Evolutionary conservation across 805 yeast species (phyloP), one percentile per base, ranked within the genome.

Genomic region (Starmerella tilneyi): DNA sequence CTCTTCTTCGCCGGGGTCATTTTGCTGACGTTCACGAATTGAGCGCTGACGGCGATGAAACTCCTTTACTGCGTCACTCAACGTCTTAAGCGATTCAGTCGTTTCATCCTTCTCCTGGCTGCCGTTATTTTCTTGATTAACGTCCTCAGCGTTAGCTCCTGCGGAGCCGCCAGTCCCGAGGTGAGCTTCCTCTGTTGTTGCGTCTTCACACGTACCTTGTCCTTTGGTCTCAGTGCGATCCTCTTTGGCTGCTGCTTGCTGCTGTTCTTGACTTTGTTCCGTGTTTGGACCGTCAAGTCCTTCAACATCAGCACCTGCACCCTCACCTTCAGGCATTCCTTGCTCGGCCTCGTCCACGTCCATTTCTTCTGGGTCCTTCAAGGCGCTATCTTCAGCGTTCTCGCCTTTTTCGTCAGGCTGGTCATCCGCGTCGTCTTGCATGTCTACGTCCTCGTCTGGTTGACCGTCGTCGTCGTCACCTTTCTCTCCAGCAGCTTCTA

Each of bases 61-160:
- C 59, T 88, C 95, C 56, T 89, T 84, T 65, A 88, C 61, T 1
- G 94, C 76, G 63, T 88, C 96, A 43, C 98, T 97, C 12, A 92
- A 71, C 59, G 86, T 86, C 60, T 83, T 83, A 63, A 89, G 68
- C 0, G 94, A 77, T 56, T 85, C 66, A 20, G 61, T 60, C 28
- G 63, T 63, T n/a, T 55, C 59, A n/a, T 26, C 33, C 1, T 15
- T 5, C 16, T 22, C 12, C 3, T 21, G 17, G 9, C 20, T 3
- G 2, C 15, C 83, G 48, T 79, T 84, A 60, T 82, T 88, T 32
- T 81, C 81, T 84, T 46, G 78, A 79, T 35, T 32, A 9, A 38
- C 29, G 28, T 33, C 31, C 55, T 81, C 86, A 42, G 81, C 79
- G 1, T 73, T 74, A 11, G 69, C 76, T 1, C 64, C 78, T n/a